Percentiles rank a stretch among this genome's conserved stretches.
Evolutionary conservation across 2,329 filamentous ascomycete genomes (phyloP).

Genomic region (Botryotinia narcissicola): DNA sequence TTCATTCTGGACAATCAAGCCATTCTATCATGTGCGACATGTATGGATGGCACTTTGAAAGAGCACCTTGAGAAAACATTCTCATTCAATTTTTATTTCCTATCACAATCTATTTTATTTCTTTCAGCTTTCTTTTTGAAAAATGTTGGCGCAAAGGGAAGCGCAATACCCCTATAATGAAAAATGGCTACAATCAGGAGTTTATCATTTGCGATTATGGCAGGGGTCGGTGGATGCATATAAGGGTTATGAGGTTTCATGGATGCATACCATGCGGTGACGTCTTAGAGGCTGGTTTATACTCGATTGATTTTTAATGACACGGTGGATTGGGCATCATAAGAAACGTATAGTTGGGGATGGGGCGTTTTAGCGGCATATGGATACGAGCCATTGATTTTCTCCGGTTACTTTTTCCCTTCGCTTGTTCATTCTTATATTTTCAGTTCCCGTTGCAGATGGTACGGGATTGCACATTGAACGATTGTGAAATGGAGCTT

Average conservation of each 20-base stretch:
- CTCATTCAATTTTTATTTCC: neutral
- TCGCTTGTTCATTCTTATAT: neutral
- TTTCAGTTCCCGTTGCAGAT: neutral
- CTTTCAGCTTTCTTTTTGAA: neutral
- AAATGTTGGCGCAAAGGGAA: conserved; percentile 12
- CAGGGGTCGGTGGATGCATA: neutral
- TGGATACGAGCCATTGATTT: neutral
- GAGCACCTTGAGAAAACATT: neutral
- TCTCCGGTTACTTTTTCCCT: neutral
- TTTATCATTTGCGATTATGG: conserved; percentile 5
- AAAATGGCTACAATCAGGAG: conserved; percentile 6
- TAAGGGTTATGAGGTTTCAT: conserved; percentile 7
- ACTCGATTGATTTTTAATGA: neutral
- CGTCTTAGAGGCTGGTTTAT: conserved; percentile 1
- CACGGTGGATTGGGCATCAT: neutral
- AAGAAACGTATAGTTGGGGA: neutral
- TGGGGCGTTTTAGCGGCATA: neutral
- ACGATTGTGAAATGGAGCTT: neutral
- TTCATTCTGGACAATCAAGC: neutral
- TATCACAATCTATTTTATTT: neutral
- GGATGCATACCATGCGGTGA: neutral
- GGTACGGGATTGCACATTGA: neutral
- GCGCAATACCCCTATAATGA: conserved; percentile 10
- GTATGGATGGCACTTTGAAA: neutral
- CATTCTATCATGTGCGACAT: neutral